Percentiles rank a stretch among this genome's conserved stretches.
These are phyloP conservation scores for Lactarius trivialis DNA, from an alignment of 768 basidiomycete species.

Conservation along the genomic window DNA sequence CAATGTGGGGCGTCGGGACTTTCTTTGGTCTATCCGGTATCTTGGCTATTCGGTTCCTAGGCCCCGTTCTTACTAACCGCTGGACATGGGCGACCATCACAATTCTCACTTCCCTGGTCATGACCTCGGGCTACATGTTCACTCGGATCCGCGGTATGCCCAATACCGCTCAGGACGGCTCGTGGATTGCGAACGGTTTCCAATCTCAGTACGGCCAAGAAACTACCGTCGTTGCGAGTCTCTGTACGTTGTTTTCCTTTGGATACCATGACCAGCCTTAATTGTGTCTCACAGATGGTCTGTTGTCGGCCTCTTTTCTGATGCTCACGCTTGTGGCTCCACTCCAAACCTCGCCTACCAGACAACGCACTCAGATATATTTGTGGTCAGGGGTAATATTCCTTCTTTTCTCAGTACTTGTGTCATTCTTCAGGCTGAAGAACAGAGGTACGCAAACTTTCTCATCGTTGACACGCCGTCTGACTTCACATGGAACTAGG, in stretches of 20 bases:
- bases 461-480: background rate
- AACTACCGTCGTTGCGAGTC: constrained; percentile 74
- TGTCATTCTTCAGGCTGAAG: constrained; percentile 86
- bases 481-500: constrained; percentile 34
- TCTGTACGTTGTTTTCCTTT: constrained; percentile 56
- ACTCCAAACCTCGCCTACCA: constrained; percentile 57
- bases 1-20: constrained; percentile 43
- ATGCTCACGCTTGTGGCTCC: constrained; percentile 81
- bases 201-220: constrained; percentile 91
- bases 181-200: constrained; percentile 85
- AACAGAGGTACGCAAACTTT: constrained; percentile 55
- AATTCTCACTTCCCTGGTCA: constrained; percentile 60
- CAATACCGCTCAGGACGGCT: constrained; percentile 53
- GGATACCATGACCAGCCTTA: background rate
- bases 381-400: constrained; percentile 80
- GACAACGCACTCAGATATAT: constrained; percentile 83
- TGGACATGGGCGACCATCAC: constrained; percentile 73
- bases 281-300: constrained; percentile 57
- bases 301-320: constrained; percentile 69
- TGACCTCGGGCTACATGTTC: constrained; percentile 97
- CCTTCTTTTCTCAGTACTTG: constrained; percentile 78
- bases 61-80: constrained; percentile 59
- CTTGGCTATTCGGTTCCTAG: constrained; percentile 52
- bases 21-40: constrained; percentile 42
- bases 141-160: constrained; percentile 82